A percentile compares a stretch with the other conserved stretches of the same genome.
These are phyloP conservation scores for Tremellales sp. DNA, from an alignment of 1,284 basidiomycete genomes.

Conservation along the genomic window DNA sequence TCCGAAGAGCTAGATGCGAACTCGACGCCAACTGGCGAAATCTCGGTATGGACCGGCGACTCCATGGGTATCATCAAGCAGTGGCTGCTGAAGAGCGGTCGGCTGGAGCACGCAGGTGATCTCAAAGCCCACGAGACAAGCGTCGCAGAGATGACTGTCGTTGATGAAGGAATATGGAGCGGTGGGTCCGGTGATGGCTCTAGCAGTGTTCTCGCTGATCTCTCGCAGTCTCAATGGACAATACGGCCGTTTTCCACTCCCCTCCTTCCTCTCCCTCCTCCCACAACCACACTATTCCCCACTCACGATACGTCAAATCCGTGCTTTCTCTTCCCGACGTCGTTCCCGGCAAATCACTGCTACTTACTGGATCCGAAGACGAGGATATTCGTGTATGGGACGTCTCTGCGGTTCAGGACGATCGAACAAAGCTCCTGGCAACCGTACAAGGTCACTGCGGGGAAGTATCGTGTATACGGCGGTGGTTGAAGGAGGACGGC, in stretches of 20 bases:
- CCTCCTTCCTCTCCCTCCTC: slow-evolving; percentile 56
- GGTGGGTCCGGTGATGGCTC: slow-evolving; percentile 53
- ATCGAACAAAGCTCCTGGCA: slow-evolving; percentile 47
- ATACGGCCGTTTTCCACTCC: slow-evolving; percentile 65
- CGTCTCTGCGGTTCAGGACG: slow-evolving; percentile 41
- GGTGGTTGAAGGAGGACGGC: slow-evolving; percentile 61
- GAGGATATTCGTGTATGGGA: slow-evolving; percentile 68
- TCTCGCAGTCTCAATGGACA: slow-evolving; percentile 73
- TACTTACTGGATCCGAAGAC: slow-evolving; percentile 70
- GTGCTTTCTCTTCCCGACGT: slow-evolving; percentile 65
- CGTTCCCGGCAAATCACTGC: slow-evolving; percentile 57
- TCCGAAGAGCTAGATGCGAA: slow-evolving; percentile 15
- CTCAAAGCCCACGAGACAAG: slow-evolving; percentile 50
- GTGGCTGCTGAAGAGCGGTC: slow-evolving; percentile 29
- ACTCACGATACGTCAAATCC: slow-evolving; percentile 65
- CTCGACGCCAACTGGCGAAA: slow-evolving; percentile 49
- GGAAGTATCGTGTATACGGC: slow-evolving; percentile 67
- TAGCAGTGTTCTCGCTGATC: neutral
- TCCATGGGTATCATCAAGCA: slow-evolving; percentile 75
- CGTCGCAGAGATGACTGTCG: slow-evolving; percentile 59
- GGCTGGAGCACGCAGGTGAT: slow-evolving; percentile 37
- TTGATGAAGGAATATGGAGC: slow-evolving; percentile 72
- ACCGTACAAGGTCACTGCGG: slow-evolving; percentile 81
- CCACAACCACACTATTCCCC: slow-evolving; percentile 55
- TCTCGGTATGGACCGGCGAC: slow-evolving; percentile 67